Base-by-base conservation (phyloP, 2,329 filamentous ascomycete genomes). In the Teratosphaeria viscida region DNA sequence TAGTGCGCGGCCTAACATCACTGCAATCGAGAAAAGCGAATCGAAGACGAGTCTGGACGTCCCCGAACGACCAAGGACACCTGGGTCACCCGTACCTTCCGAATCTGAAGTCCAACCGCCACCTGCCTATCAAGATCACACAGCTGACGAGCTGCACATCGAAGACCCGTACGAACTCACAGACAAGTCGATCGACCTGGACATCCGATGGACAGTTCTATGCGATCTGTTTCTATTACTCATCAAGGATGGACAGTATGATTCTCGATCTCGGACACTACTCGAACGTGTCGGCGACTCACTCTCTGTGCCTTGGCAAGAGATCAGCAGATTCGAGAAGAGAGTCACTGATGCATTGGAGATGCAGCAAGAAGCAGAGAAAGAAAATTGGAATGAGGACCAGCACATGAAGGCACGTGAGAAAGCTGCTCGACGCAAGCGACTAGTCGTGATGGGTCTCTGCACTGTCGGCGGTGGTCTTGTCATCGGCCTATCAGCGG, bases 341-440 rank as follows among this genome's bases (percentile, higher is more conserved):
- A 87, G 91, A 57, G 90, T 99, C 5, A 96, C 94, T 7, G 94
- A 99, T 74, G 91, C 94, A 0, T 78, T 99, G 26, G 94, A 99
- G 74, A 96, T 99, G 90, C 92, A 97, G 75, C 91, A 97, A 73
- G 86, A 89, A 54, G 90, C 90, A 5, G 88, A 91, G 63, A 95
- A 92, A 69, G 94, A 99, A 75, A 96, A 92, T 64, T 99, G 94
- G 94, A 95, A 96, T 65, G 94, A 99, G 73, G 87, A 94, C 11
- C 90, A 95, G 64, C 91, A 97, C 71, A 90, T 97, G 81, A 90
- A 96, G 73, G 83, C 80, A 60, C 84, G 94, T 54, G 83, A 89
- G 57, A 96, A 96, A 72, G 77, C 84, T 69, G 90, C 89, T 1
- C 79, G 92, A 61, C 96, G 89, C 72, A 85, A 85, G 66, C 86